These are phyloP conservation scores for Neofusicoccum parvum DNA, from an alignment of 2,329 filamentous ascomycete genomes.

Conservation along the genomic window DNA sequence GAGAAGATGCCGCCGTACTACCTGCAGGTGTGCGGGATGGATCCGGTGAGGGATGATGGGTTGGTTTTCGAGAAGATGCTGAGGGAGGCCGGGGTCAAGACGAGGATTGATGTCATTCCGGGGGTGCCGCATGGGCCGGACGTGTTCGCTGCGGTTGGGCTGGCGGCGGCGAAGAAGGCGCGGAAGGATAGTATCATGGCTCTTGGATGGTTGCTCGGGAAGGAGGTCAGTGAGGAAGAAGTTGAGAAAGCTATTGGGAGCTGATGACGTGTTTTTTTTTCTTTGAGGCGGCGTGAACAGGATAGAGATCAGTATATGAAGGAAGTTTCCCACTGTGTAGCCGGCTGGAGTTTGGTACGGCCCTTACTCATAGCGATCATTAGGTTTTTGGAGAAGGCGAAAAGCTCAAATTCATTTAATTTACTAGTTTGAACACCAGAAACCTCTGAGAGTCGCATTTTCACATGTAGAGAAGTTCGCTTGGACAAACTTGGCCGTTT, in stretches of 20 bases:
- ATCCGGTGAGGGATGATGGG: conserved; percentile 23
- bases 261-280: too few relatives aligned
- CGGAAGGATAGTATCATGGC: conserved; percentile 12
- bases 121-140: conserved; percentile 22
- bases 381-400: too few relatives aligned
- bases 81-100: conserved; percentile 22
- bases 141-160: not conserved
- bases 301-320: too few relatives aligned
- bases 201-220: conserved; percentile 22
- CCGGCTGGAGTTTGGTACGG: too few relatives aligned
- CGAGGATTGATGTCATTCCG: conserved; percentile 23
- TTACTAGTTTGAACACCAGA: too few relatives aligned
- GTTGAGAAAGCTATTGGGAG: not conserved
- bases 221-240: not conserved
- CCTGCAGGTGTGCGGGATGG: conserved; percentile 23
- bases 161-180: conserved; percentile 13
- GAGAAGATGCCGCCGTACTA: conserved; percentile 19
- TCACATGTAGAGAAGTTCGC: too few relatives aligned
- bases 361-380: too few relatives aligned
- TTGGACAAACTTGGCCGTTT: too few relatives aligned
- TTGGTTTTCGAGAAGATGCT: conserved; percentile 23
- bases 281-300: too few relatives aligned
- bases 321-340: too few relatives aligned
- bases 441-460: too few relatives aligned
- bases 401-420: too few relatives aligned